phyloP scores from a whole-genome alignment of 495 filamentous ascomycete genomes.

The Mycothermus thermophilus region DNA sequence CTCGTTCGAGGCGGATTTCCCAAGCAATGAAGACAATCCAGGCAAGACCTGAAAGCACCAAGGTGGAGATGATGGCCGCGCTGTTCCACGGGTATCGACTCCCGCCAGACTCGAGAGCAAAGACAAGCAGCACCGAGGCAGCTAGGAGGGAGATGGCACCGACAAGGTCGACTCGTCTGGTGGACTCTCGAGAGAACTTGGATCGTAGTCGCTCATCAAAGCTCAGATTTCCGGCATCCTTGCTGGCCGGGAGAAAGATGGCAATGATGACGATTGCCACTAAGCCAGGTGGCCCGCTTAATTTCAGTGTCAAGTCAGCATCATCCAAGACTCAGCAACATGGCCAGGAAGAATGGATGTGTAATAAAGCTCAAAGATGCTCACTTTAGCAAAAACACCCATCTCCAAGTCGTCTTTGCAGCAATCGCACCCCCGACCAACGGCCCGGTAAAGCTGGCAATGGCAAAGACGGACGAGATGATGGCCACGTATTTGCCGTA shows the following conservation, averaged over 20 bases:
- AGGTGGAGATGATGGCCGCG: constrained; percentile 12
- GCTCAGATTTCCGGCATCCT: background rate
- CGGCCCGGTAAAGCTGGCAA: constrained; percentile 30
- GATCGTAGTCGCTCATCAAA: background rate
- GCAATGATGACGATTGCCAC: constrained; percentile 14
- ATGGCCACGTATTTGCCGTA: constrained; percentile 33
- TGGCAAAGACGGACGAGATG: constrained; percentile 32
- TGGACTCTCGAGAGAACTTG: background rate
- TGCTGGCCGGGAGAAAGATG: constrained; percentile 18
- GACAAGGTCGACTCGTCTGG: constrained; percentile 12
- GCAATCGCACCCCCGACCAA: constrained; percentile 33
- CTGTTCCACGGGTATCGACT: constrained; percentile 8
- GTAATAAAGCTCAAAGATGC: constrained; percentile 1
- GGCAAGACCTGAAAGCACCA: constrained; percentile 11
- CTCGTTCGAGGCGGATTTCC: constrained; percentile 18
- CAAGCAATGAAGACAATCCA: constrained; percentile 16
- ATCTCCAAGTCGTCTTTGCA: constrained; percentile 21
- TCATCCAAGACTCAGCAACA: too few relatives aligned
- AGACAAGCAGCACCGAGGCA: constrained; percentile 17
- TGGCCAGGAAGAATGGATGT: background rate
- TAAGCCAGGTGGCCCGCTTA: constrained; percentile 20
- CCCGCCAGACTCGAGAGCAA: constrained; percentile 20
- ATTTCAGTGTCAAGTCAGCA: too few relatives aligned
- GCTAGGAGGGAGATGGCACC: constrained; percentile 14
- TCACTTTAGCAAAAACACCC: constrained; percentile 29